Evolutionary conservation across 2,329 filamentous ascomycete genomes (phyloP), one percentile per base, ranked within the genome.

Genomic region (Talaromyces sp.): DNA sequence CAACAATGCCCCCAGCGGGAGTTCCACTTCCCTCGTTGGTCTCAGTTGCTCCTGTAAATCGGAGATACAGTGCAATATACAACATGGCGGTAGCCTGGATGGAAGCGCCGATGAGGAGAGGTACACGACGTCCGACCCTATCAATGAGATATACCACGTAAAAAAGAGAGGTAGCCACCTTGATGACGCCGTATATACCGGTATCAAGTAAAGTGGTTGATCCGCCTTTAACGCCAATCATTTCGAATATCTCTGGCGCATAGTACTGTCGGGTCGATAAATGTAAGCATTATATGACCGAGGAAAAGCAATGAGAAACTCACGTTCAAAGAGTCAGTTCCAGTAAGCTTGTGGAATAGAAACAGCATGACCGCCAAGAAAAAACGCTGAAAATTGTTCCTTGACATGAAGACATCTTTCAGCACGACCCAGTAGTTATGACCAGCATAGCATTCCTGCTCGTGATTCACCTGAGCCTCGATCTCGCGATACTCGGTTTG

Each of bases 301-400:
- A 9, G n/a, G n/a, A n/a, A n/a, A 14, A 16, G n/a, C 10, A 4
- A 14, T 4, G 14, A 17, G 1, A 5, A 40, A 58, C 60, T 36
- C 22, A 62, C 60, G 19, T 75, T 76, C 16, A 77, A 47, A 5
- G 65, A 66, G 55, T 75, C 71, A 1, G 71, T 76, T 1, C 74
- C 73, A 2, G 72, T 76, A 20, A 75, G 69, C 32, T 77, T 76
- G 57, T 76, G 73, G 51, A 76, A 76, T 1, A 77, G 37, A 49
- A 74, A 74, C 10, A 74, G 55, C 60, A 70, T 70, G 2, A 69
- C 59, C 2, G 70, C 65, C 8, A 73, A 60, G 49, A 73, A 67
- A 43, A 73, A 69, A 1, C 70, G 68, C 11, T 68, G 67, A 1
- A 66, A 58, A 39, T 72, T 74, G 48, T 62, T 69, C 13, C 50